Percentiles rank a stretch among this genome's conserved stretches.
Conservation (phyloP, 1,139 yeast genomes). For the Geotrichum bryndzae region DNA sequence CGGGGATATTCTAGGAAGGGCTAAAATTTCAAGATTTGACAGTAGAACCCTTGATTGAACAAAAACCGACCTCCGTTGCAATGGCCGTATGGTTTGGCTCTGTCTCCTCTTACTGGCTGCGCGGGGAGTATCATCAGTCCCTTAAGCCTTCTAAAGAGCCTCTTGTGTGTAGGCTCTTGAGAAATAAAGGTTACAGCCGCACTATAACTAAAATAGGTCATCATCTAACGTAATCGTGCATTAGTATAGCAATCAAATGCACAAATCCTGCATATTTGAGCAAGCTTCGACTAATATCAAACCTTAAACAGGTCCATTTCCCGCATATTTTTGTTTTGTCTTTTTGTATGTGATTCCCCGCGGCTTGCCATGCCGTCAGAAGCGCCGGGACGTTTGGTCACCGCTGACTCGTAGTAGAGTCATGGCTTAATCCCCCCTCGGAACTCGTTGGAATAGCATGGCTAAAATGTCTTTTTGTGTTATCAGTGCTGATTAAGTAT, state of each 20-base stretch:
- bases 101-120: too few relatives aligned
- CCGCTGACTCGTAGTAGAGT: neutral
- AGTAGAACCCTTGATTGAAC: too few relatives aligned
- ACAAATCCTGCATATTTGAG: neutral
- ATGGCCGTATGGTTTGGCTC: too few relatives aligned
- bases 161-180: too few relatives aligned
- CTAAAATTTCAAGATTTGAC: too few relatives aligned
- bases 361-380: neutral
- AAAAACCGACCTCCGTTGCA: too few relatives aligned
- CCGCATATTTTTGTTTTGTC: neutral
- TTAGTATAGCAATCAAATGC: neutral
- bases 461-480: neutral
- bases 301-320: neutral
- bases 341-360: neutral
- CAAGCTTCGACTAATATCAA: neutral
- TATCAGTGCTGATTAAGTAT: neutral
- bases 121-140: too few relatives aligned
- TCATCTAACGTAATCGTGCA: neutral
- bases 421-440: neutral
- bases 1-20: too few relatives aligned
- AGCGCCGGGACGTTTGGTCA: neutral
- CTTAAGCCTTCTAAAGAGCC: too few relatives aligned
- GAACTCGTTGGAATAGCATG: neutral
- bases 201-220: neutral
- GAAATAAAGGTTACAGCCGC: neutral